Base-by-base conservation (phyloP, 495 filamentous ascomycete species). In the Pseudotulostoma volvatum region DNA sequence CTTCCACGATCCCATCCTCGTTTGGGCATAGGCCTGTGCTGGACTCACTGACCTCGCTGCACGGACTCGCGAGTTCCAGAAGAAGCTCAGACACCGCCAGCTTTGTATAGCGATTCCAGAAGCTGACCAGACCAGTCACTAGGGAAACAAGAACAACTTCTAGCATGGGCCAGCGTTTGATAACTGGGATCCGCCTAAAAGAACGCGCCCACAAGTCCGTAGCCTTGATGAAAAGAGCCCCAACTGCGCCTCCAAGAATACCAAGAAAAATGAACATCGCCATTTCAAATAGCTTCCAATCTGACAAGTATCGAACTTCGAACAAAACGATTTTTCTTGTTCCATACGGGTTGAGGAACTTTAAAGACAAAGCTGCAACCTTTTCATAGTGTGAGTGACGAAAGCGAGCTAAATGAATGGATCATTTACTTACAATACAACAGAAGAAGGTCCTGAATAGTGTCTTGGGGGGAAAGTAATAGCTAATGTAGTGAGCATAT, bases 381-480 rank as follows among this genome's bases (percentile, higher is more conserved):
- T 65, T n/a, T n/a, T 46, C 23, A 43, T 28, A 39, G 34, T 9
- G 17, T 45, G 34, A 40, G 33, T 34, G 5, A 9, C 42, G 30
- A 43, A 42, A 32, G 17, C 14, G 3, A 31, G 9, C 31, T 30
- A 14, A 11, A 19, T 28, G 34, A 28, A 25, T 14, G 30, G 33
- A 11, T 28, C 11, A 11, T 5, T 28, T 31, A 52, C 62, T 49
- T 53, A 59, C 82, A 49, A 96, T 96, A 57, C 88, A 97, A 57
- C 86, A 94, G 60, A 95, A 97, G 64, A 97, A 96, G 1, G 90
- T 97, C 30, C 90, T 70, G 62, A 97, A 97, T 2, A 97, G 73
- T 2, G 88, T 95, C 60, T 97, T 96, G n/a, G 90, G 82, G 3
- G 88, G 90, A 56, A 95, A 95, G 54, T 94, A 97, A 56, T 97